A percentile compares a stretch with the other conserved stretches of the same genome.
Evolutionary conservation across 331 rosid genomes (phyloP).

Genomic region (Cucumis variabilis): DNA sequence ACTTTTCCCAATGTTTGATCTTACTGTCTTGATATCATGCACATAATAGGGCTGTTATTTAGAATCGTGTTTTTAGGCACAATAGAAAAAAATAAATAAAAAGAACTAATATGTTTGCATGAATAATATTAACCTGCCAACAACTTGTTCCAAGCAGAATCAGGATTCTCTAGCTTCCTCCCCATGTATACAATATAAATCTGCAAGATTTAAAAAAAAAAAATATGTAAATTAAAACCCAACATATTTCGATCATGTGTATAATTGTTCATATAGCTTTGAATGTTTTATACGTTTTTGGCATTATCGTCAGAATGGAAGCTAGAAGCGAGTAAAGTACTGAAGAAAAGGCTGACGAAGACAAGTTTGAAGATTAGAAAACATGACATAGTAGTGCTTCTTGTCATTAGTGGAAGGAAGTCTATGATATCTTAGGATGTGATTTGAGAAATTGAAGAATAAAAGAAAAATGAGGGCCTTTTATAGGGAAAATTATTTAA

Average conservation of each 20-base stretch:
- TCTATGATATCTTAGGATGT: too few species aligned
- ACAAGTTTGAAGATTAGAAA: constrained; percentile 16
- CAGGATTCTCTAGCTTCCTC: not conserved
- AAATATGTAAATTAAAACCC: too few species aligned
- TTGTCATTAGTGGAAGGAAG: too few species aligned
- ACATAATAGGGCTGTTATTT: too few species aligned
- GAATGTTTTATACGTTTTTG: constrained; percentile 1
- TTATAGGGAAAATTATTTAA: not conserved
- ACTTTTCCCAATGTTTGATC: too few species aligned
- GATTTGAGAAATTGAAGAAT: not conserved
- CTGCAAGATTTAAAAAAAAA: constrained; percentile 12
- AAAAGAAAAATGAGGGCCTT: not conserved
- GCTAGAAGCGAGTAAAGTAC: not conserved
- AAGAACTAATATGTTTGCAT: too few species aligned
- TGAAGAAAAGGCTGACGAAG: not conserved
- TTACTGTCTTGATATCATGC: too few species aligned
- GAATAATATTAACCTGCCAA: constrained; percentile 33
- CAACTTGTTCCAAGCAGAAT: constrained; percentile 34
- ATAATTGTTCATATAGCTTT: not conserved
- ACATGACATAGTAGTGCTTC: not conserved
- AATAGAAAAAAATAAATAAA: too few species aligned
- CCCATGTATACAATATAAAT: constrained; percentile 51
- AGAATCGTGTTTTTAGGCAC: too few species aligned
- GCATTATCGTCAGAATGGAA: constrained; percentile 24
- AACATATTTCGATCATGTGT: too few species aligned